Evolutionary conservation across 2,329 filamentous ascomycete species (phyloP).

Genomic region (Epichloe coenophiala): DNA sequence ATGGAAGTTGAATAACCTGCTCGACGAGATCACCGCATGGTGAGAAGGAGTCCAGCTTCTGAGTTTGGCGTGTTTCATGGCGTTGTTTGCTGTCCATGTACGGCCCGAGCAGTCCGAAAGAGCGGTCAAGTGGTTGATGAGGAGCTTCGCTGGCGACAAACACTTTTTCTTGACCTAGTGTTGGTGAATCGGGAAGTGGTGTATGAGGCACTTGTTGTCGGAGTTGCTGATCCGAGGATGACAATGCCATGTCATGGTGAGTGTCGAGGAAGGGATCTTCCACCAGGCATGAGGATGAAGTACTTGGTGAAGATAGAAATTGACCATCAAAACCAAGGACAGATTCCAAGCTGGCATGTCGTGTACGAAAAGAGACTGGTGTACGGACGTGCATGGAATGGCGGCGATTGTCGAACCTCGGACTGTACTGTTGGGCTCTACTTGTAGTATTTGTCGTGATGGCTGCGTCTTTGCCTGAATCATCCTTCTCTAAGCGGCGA

Average conservation of each 20-base stretch:
- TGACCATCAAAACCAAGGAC: not conserved
- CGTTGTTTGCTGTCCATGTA: not conserved
- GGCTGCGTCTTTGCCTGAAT: not conserved
- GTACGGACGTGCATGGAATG: not conserved
- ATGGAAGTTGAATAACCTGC: not conserved
- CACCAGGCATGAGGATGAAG: not conserved
- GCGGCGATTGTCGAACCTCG: not conserved
- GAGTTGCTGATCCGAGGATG: not conserved
- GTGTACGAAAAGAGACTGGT: not conserved
- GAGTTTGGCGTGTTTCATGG: not conserved
- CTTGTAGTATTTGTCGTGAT: not conserved
- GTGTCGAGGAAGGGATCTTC: not conserved
- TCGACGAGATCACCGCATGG: no score
- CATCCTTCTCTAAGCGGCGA: not conserved
- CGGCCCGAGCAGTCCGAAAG: not conserved
- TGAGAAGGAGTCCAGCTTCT: not conserved
- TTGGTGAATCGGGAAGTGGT: slow-evolving; percentile 4
- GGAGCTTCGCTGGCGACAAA: not conserved
- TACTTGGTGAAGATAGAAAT: not conserved
- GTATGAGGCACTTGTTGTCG: not conserved
- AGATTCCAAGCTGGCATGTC: not conserved
- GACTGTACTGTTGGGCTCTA: not conserved
- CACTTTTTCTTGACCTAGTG: slow-evolving; percentile 1
- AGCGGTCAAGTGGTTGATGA: not conserved
- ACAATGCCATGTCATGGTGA: not conserved